Conservation (phyloP, 2,329 filamentous ascomycete genomes). For the Sarocladium brachiariae region DNA sequence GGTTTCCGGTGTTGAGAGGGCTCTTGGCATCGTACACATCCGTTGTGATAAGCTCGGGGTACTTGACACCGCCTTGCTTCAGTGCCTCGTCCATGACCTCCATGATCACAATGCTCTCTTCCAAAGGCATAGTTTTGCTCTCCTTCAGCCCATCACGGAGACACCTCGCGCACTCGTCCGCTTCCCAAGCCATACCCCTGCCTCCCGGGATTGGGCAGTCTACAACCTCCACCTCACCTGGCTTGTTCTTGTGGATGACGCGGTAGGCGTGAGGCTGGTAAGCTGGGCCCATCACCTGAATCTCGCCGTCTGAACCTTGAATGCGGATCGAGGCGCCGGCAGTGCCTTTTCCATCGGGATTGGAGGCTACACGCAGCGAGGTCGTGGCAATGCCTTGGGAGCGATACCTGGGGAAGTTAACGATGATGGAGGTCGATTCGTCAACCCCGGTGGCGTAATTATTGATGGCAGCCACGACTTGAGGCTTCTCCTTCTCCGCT, state of each 20-base stretch:
- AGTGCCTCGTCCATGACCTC: conserved; percentile 56
- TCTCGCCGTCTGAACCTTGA: conserved; percentile 74
- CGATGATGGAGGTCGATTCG: conserved; percentile 69
- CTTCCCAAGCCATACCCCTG: conserved; percentile 79
- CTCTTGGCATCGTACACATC: conserved; percentile 53
- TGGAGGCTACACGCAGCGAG: conserved; percentile 52
- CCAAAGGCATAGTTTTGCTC: conserved; percentile 61
- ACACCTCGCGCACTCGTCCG: conserved; percentile 70
- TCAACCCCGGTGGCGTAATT: conserved; percentile 71
- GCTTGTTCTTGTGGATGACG: conserved; percentile 49
- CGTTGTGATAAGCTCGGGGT: conserved; percentile 49
- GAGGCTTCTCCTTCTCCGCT: conserved; percentile 59
- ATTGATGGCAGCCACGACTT: conserved; percentile 61
- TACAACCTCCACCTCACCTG: conserved; percentile 41
- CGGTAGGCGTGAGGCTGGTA: conserved; percentile 62
- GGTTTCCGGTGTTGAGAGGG: conserved; percentile 51
- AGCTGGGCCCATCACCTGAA: conserved; percentile 68
- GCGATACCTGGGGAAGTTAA: conserved; percentile 63
- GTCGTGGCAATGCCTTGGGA: conserved; percentile 69
- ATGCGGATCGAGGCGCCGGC: conserved; percentile 66
- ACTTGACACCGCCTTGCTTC: conserved; percentile 44
- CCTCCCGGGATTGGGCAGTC: conserved; percentile 58
- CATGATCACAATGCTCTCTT: conserved; percentile 82
- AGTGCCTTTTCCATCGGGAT: conserved; percentile 53
- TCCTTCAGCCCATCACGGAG: conserved; percentile 71